Base-by-base conservation (phyloP, 192 early-diverging fungal genomes). In the Rhizophagus clarus region DNA sequence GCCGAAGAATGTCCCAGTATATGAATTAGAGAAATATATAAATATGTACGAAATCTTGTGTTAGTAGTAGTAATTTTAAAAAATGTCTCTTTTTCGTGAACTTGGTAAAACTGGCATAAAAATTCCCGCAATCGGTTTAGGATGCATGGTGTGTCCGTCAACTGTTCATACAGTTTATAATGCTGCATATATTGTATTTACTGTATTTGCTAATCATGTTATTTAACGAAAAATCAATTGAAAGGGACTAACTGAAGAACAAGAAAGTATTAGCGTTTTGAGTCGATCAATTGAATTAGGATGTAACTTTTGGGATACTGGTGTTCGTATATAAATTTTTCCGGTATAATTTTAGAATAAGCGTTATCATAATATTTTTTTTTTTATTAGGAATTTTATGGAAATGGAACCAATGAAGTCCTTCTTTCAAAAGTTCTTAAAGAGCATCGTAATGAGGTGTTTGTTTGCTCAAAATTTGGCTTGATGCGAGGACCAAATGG, bases 381-480 rank as follows among this genome's bases (percentile, higher is more conserved):
- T 47, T 47, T 47, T 47, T 47, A 2, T 47, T 9, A 47, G 45
- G 87, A 93, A 80, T 42, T 90, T 56, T 91, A 90, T 71, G 89
- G 90, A 4, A 29, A 63, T 45, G 90, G 90, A 14, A 71, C 85
- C 61, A 92, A 90, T 81, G 92, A 93, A 69, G 31, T 64, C 26
- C 81, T 92, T 0, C 66, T 93, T 17, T 82, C 83, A n/a, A 84
- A 86, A 49, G 83, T 86, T 15, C 76, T 91, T 4, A 86, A 90
- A 76, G 80, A 82, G 8, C 81, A 83, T 17, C 82, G 90, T 62
- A 76, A 87, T 42, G 81, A 89, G 29, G 85, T 92, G 22, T 92
- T 92, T 75, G 37, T 91, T 31, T 87, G 85, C 73, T 89, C 92
- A 31, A 93, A 93, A 83, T 93, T 93, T 82, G 90, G 87, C n/a